Base-by-base conservation (phyloP, 768 basidiomycete species). In the Podaxis rugospora region DNA sequence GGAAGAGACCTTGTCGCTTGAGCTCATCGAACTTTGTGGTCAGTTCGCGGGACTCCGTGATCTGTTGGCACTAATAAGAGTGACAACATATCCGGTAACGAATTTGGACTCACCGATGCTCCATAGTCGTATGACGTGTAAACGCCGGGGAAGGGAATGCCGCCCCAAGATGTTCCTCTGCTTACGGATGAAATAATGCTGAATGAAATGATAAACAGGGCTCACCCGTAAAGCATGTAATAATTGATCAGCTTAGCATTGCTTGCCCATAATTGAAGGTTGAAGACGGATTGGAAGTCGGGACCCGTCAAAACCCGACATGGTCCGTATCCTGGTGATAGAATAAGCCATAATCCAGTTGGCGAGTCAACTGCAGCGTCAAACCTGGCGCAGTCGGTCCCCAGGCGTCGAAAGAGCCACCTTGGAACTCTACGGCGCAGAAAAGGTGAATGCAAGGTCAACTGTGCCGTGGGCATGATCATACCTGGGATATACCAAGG, bases 101-200 rank as follows among this genome's bases (percentile, higher is more conserved):
- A 37, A 16, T 9, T 16, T 37, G 27, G 42, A 62, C 69, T 59
- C 64, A 82, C 81, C 25, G 87, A 73, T 46, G 86, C 79, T 18
- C 91, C 92, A 59, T 94, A 94, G 72, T 94, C 92, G 58, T 94
- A 94, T 25, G 89, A 91, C 2, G 82, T 85, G 68, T 87, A 86
- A 14, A 90, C 92, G 7, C 86, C 89, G 13, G 83, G 91, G 75
- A 85, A 90, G 1, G 92, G 88, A 46, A 93, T 76, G 9, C 80
- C 88, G 42, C 90, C 92, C 90, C 91, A 94, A 11, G 88, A 92
- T 0, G 92, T 93, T 23, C 92, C 92, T 6, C 92, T 92, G 53
- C 52, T 47, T 52, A 3, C 14, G 27, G 18, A 51, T 44, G 13
- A 57, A 47, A 1, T 11, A 2, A 0, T 18, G 11, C 18, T 49